Conservation (phyloP, 306 rosid genomes). For the Herpetospermum pedunculosum region DNA sequence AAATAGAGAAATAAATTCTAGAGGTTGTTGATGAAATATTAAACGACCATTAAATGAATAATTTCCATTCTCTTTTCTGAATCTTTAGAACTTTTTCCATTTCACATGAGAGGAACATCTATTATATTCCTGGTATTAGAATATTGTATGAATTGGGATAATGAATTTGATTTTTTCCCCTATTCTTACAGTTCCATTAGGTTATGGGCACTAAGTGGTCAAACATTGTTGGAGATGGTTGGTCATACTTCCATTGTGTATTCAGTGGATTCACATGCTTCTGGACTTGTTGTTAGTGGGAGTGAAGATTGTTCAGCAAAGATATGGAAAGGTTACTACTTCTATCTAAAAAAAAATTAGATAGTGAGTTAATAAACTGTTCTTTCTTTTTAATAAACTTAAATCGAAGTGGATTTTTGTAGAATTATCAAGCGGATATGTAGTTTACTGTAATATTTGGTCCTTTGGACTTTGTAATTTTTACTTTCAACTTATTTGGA, state of each 20-base stretch:
- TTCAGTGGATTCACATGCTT: conserved; percentile 80
- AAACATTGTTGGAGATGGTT: conserved; percentile 84
- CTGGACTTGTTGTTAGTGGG: conserved; percentile 82
- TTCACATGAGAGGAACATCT: neutral
- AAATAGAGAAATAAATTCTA: neutral
- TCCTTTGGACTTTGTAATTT: no score
- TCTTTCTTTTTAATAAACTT: no score
- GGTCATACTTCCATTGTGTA: conserved; percentile 87
- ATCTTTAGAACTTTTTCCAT: neutral
- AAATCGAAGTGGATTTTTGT: no score
- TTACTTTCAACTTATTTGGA: no score
- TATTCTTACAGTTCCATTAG: conserved; percentile 44
- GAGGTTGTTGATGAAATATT: neutral
- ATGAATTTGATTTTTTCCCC: neutral
- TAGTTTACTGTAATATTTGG: no score
- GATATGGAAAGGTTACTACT: conserved; percentile 79
- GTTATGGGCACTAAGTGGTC: conserved; percentile 79
- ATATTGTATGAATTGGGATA: neutral
- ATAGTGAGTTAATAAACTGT: no score
- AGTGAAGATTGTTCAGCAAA: conserved; percentile 83
- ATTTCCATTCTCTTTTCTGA: neutral
- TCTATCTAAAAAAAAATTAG: no score
- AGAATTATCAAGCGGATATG: no score
- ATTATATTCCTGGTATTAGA: neutral
- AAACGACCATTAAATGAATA: neutral